These are phyloP conservation scores for Venturiaceae sp. DNA, from an alignment of 2,329 filamentous ascomycete genomes.

Conservation along the genomic window DNA sequence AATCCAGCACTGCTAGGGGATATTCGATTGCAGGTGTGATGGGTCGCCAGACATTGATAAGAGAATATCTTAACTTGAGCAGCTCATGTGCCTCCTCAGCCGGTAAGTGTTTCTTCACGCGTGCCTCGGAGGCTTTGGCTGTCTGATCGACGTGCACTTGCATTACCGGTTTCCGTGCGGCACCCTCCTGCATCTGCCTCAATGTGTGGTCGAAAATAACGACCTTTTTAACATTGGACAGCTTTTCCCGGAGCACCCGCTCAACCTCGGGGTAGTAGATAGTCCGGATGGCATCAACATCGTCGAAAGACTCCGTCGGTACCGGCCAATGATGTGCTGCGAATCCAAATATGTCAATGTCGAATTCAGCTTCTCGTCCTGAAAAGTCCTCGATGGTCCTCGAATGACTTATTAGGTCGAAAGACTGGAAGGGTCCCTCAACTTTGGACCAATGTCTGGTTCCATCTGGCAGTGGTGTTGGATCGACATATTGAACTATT, in stretches of 20 bases:
- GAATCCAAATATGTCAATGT: slow-evolving; percentile 50
- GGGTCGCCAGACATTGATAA: slow-evolving; percentile 79
- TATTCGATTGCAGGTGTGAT: slow-evolving; percentile 47
- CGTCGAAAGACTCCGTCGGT: slow-evolving; percentile 49
- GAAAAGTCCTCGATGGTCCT: slow-evolving; percentile 46
- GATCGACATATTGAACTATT: too few species aligned
- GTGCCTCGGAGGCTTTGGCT: slow-evolving; percentile 49
- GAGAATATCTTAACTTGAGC: slow-evolving; percentile 60
- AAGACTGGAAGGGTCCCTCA: slow-evolving; percentile 47
- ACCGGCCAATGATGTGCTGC: slow-evolving; percentile 28
- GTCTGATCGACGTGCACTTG: slow-evolving; percentile 81
- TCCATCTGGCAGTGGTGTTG: too few species aligned
- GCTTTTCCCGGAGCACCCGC: slow-evolving; percentile 53
- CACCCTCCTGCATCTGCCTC: slow-evolving; percentile 50
- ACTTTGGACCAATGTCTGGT: slow-evolving; percentile 58
- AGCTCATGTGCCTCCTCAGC: slow-evolving; percentile 59
- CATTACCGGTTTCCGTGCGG: slow-evolving; percentile 58
- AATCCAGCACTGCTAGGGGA: slow-evolving; percentile 49
- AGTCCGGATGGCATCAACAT: slow-evolving; percentile 57
- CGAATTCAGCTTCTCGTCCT: slow-evolving; percentile 40
- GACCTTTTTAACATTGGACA: slow-evolving; percentile 57
- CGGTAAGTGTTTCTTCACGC: slow-evolving; percentile 58
- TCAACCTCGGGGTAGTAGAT: slow-evolving; percentile 84
- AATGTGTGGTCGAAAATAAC: slow-evolving; percentile 85
- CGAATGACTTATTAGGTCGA: slow-evolving; percentile 33